These are phyloP conservation scores for Carex pumila DNA, from an alignment of 176 grass and related monocot genomes.

Conservation along the genomic window DNA sequence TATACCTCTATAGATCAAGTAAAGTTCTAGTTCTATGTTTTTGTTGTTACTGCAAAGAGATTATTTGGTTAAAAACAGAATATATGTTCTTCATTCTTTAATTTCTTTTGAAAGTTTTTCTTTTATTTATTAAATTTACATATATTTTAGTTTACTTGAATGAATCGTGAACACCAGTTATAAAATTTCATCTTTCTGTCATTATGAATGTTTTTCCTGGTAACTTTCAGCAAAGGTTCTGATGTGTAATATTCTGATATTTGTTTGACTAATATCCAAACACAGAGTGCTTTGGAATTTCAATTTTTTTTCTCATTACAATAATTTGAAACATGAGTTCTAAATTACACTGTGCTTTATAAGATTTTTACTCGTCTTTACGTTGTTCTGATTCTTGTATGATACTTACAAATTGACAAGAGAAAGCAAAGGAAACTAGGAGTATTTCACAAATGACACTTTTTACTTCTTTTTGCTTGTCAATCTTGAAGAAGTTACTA, in stretches of 20 bases:
- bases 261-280: neutral
- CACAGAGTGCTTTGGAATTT: neutral
- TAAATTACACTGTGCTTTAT: neutral
- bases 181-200: neutral
- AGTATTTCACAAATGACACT: neutral
- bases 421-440: neutral
- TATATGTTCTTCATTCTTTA: neutral
- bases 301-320: neutral
- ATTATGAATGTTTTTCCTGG: neutral
- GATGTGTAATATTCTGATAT: neutral
- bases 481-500: neutral
- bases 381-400: neutral
- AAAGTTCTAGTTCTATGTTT: neutral
- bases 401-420: neutral
- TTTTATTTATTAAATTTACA: neutral
- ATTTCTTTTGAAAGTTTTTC: neutral
- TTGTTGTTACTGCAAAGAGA: neutral
- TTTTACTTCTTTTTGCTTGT: neutral
- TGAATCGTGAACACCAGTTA: neutral
- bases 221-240: neutral
- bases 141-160: neutral
- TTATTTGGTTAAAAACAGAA: neutral
- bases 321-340: neutral
- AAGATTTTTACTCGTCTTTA: neutral
- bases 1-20: constrained; percentile 72